Evolutionary conservation across 805 yeast species (phyloP), one percentile per base, ranked within the genome.

Genomic region (Saccharomycopsis oosterbeekiorum): DNA sequence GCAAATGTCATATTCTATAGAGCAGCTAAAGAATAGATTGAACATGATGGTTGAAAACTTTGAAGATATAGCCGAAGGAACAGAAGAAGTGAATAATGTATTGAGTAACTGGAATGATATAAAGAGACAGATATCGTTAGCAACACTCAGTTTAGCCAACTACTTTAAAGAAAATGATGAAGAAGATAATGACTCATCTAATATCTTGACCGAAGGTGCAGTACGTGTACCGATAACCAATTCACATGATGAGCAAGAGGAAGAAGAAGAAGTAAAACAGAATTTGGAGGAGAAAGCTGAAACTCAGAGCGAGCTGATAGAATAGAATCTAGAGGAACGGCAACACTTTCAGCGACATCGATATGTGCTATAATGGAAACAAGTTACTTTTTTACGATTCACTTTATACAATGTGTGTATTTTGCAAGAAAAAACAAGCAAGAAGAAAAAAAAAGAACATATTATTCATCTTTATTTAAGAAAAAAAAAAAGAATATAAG

Each of bases 101-200:
- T 76, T 87, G 67, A 76, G 82, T 2, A 85, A 84, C 66, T 86
- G 92, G 92, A 78, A 80, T 60, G 81, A 80, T 61, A 84, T 86
- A 19, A 73, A 83, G 19, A 76, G 82, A 62, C 79, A 88, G 2
- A 80, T 85, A 0, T 79, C 86, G 11, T 71, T 86, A 65, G 90
- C 90, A 0, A 73, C 78, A 4, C 36, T 61, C 19, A 61, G 64
- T 55, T 40, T 63, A 12, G 62, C 76, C 62, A 77, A 75, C 54
- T 77, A 81, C 60, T 67, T 75, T 1, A 74, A 75, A 17, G 53
- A 47, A 15, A 21, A 10, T 21, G 21, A 12, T 47, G 71, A 71
- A 53, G 83, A 79, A 61, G 76, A 76, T 60, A 78, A 79, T 51
- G 67, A 68, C 4, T 63, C 65, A 17, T 69, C 67, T 14, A 62